phyloP scores from a whole-genome alignment of 2,329 filamentous ascomycete genomes.

The Colletotrichum lentis region DNA sequence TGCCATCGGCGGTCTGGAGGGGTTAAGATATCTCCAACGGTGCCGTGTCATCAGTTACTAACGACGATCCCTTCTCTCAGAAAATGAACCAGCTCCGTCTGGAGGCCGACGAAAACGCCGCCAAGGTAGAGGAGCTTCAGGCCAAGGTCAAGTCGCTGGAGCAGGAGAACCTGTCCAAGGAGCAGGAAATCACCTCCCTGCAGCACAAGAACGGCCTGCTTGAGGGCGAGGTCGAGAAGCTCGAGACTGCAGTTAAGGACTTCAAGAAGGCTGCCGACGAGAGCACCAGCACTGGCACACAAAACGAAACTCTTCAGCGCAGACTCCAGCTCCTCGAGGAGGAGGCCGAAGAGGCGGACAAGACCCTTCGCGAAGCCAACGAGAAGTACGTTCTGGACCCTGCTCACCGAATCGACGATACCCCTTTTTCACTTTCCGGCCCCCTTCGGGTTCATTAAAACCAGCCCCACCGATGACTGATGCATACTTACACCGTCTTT shows the following conservation, averaged over 20 bases:
- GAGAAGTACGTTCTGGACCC: conserved; percentile 79
- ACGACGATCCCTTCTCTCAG: conserved; percentile 55
- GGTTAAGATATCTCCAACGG: conserved; percentile 37
- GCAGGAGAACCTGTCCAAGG: conserved; percentile 94
- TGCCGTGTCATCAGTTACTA: conserved; percentile 35
- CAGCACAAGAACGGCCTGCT: conserved; percentile 94
- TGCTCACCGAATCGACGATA: conserved; percentile 25
- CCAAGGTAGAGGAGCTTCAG: conserved; percentile 88
- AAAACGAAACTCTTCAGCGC: conserved; percentile 91
- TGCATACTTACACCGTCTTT: conserved; percentile 37
- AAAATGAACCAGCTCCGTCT: conserved; percentile 95
- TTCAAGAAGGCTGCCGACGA: conserved; percentile 87
- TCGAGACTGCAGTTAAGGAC: conserved; percentile 83
- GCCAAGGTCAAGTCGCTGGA: conserved; percentile 87
- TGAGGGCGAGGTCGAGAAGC: conserved; percentile 90
- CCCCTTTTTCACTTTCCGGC: conserved; percentile 19
- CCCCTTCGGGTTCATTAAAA: conserved; percentile 30
- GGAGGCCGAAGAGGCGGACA: conserved; percentile 95
- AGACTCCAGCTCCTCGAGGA: conserved; percentile 96
- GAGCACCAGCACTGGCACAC: conserved; percentile 81
- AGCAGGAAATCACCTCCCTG: conserved; percentile 97
- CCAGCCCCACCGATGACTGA: conserved; percentile 25
- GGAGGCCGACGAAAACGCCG: conserved; percentile 85
- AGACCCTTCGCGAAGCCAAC: conserved; percentile 94
- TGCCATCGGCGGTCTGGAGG: conserved; percentile 38